Base-by-base conservation (phyloP, 2,329 filamentous ascomycete genomes). In the Xylaria sp. region DNA sequence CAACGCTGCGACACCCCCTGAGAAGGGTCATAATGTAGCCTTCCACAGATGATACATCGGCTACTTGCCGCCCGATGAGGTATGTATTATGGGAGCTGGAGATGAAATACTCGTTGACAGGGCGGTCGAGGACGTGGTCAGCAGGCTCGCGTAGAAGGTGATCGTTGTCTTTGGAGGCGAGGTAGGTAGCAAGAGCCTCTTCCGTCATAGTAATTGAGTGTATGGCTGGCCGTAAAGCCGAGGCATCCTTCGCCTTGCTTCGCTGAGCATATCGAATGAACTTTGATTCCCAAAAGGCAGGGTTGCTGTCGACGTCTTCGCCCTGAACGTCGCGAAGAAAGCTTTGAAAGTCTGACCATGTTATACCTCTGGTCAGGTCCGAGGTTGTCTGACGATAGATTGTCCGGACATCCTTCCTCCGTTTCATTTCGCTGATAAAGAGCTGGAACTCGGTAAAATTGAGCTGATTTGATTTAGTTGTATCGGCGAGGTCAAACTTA, bases 61-160 rank as follows among this genome's bases (percentile, higher is more conserved):
- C 92, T 1, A 98, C 91, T 80, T 99, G 96, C 63, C 94, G 91
- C 15, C 96, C 96, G 4, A 97, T 86, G 0, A 99, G 90, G 77
- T 99, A 99, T 0, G 96, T 99, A 81, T 99, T 99, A 85, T 99
- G 96, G 1, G 96, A 98, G 83, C 94, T 98, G 1, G 95, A 98
- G 73, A 99, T 96, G 84, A 94, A 98, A 81, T 99, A 99, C 78
- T 98, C 95, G 78, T 97, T 97, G 79, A 98, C 84, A 0, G 96
- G 96, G 28, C 92, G 89, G 77, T 97, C 90, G 64, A 98, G 88
- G 6, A 84, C 84, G 65, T 90, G 89, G 34, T 89, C 82, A 13
- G 87, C 81, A n/a, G 88, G 87, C 69, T 87, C 85, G 51, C 87
- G 86, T 34, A 87, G 82, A 51, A 94, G 86, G 2, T 92, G 86